Evolutionary conservation across 2,329 filamentous ascomycete genomes (phyloP).

Genomic region (Macroventuria anomochaeta): DNA sequence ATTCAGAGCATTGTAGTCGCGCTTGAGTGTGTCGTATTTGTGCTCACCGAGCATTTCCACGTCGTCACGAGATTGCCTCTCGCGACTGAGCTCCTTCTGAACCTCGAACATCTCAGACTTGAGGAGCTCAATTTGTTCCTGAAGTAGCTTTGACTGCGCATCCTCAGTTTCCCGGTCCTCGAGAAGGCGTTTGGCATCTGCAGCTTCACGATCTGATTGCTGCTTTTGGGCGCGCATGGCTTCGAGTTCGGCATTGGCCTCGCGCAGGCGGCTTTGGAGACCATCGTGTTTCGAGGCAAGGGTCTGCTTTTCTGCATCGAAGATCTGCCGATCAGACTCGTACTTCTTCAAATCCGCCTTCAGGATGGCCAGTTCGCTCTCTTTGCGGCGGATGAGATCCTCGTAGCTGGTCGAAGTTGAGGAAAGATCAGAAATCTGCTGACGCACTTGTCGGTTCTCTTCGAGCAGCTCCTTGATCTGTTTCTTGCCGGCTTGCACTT

Average conservation of each 20-base stretch:
- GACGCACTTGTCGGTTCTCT: conserved; percentile 82
- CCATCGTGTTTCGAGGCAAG: conserved; percentile 80
- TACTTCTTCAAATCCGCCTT: conserved; percentile 84
- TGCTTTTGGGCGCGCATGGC: conserved; percentile 83
- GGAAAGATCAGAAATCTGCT: conserved; percentile 85
- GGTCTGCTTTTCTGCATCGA: conserved; percentile 78
- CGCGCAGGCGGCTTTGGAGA: conserved; percentile 75
- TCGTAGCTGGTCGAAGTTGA: conserved; percentile 94
- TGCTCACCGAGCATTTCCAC: conserved; percentile 90
- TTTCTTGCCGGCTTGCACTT: conserved; percentile 74
- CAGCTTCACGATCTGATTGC: conserved; percentile 85
- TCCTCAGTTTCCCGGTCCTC: conserved; percentile 91
- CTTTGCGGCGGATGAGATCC: conserved; percentile 89
- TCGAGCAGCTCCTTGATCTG: conserved; percentile 77
- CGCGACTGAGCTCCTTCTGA: conserved; percentile 87
- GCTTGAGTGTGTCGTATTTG: conserved; percentile 79
- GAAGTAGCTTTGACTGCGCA: conserved; percentile 83
- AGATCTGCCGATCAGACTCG: conserved; percentile 77
- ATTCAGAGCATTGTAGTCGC: conserved; percentile 85
- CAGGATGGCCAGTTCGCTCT: conserved; percentile 87
- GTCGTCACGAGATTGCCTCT: conserved; percentile 92
- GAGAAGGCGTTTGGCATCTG: conserved; percentile 84
- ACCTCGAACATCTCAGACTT: conserved; percentile 84
- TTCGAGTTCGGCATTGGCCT: conserved; percentile 86
- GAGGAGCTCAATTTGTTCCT: conserved; percentile 84